These are phyloP conservation scores for Talaromyces thailandensis DNA, from an alignment of 495 filamentous ascomycete genomes.

Conservation along the genomic window DNA sequence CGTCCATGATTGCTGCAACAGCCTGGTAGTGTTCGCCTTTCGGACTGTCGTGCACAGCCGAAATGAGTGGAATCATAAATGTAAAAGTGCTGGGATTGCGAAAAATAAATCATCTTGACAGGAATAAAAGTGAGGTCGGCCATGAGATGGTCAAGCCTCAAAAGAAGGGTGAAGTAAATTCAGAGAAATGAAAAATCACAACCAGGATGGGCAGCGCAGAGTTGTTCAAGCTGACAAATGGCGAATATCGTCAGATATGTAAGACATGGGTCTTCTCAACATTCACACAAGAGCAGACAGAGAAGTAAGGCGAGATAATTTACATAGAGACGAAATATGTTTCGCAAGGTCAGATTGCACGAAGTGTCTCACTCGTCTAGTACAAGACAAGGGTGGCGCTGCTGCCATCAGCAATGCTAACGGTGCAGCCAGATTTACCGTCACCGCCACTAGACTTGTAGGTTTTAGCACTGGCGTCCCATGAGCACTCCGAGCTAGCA, in stretches of 20 bases:
- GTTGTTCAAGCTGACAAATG: neutral
- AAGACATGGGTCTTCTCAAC: neutral
- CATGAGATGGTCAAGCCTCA: neutral
- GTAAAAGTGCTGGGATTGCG: neutral
- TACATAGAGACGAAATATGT: neutral
- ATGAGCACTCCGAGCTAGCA: conserved; percentile 59
- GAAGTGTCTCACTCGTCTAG: neutral
- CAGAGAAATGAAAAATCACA: neutral
- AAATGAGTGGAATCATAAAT: neutral
- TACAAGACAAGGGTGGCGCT: neutral
- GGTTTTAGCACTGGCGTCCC: conserved; percentile 55
- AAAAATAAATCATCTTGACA: neutral
- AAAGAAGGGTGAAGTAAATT: neutral
- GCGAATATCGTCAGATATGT: neutral
- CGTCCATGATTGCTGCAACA: neutral
- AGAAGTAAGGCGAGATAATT: neutral
- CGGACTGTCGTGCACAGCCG: neutral
- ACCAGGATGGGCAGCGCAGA: neutral
- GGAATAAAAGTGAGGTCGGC: neutral
- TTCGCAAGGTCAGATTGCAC: neutral
- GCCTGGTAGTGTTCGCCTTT: neutral
- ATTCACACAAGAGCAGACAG: neutral
- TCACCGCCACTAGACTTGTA: conserved; percentile 35
- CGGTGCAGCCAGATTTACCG: conserved; percentile 66
- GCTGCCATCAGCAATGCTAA: conserved; percentile 20